Evolutionary conservation across 2,329 filamentous ascomycete species (phyloP).

Genomic region (Colletotrichum cuscutae): DNA sequence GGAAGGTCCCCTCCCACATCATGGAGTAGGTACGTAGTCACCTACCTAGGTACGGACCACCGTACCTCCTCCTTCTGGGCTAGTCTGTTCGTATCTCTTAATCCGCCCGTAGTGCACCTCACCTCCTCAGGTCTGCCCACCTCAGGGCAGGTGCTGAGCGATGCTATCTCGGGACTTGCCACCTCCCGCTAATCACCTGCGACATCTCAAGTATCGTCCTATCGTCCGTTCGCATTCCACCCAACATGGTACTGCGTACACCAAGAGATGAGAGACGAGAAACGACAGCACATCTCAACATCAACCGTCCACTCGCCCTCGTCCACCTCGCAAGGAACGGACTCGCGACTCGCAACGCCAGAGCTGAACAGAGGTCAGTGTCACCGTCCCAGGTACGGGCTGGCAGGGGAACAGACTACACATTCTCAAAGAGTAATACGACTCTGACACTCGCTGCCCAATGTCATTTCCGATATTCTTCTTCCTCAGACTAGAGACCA

Average conservation of each 20-base stretch:
- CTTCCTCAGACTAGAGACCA: neutral
- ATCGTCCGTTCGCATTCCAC: constrained; percentile 24
- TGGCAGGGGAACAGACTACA: neutral
- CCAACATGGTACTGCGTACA: neutral
- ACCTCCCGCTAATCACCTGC: neutral
- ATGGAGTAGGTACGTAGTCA: too few relatives aligned
- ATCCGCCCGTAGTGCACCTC: too few relatives aligned
- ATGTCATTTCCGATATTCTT: neutral
- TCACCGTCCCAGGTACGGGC: neutral
- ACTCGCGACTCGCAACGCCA: neutral
- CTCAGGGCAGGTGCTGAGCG: too few relatives aligned
- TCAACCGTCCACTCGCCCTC: neutral
- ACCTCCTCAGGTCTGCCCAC: too few relatives aligned
- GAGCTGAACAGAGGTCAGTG: neutral
- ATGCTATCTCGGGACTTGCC: constrained; percentile 8
- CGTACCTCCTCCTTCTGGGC: too few relatives aligned
- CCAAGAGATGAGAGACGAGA: neutral
- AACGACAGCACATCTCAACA: neutral
- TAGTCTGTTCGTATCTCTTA: too few relatives aligned
- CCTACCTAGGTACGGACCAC: too few relatives aligned
- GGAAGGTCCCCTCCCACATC: neutral
- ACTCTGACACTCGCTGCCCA: neutral
- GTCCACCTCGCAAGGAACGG: neutral
- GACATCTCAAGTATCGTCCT: constrained; percentile 25
- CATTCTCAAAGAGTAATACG: neutral